Conservation (phyloP, 2,329 filamentous ascomycete genomes). For the Talaromyces sp. region DNA sequence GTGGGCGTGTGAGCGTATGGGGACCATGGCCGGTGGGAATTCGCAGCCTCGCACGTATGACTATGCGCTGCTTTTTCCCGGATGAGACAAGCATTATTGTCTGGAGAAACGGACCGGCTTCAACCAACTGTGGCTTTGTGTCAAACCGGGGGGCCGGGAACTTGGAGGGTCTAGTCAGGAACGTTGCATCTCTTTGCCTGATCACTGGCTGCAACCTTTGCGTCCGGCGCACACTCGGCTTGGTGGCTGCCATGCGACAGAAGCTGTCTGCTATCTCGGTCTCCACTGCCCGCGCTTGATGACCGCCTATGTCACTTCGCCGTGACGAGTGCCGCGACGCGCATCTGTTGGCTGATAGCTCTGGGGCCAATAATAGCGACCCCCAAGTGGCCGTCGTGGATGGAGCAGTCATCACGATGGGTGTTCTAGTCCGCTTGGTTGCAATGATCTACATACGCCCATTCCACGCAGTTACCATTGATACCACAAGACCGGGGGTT, state of each 20-base stretch:
- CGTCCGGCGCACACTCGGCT: neutral
- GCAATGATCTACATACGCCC: neutral
- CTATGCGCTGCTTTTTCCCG: neutral
- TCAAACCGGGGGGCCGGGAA: slow-evolving; percentile 9
- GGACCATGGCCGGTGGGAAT: too few relatives aligned
- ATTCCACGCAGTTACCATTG: neutral
- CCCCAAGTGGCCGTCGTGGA: neutral
- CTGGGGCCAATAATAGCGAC: neutral
- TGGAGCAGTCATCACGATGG: neutral
- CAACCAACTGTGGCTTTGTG: neutral
- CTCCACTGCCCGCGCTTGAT: neutral
- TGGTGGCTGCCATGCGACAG: neutral
- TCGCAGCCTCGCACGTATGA: neutral
- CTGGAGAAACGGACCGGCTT: neutral
- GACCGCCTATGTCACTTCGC: neutral
- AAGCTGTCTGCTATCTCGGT: neutral
- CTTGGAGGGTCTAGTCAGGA: slow-evolving; percentile 5
- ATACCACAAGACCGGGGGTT: neutral
- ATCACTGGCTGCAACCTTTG: neutral
- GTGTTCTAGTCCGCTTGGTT: neutral
- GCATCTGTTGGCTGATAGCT: neutral
- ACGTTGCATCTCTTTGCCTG: slow-evolving; percentile 4
- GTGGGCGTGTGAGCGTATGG: neutral
- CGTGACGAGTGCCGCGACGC: neutral
- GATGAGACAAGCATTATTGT: neutral